Conservation (phyloP, 2,329 filamentous ascomycete species). For the Nigrograna mackinnonii region DNA sequence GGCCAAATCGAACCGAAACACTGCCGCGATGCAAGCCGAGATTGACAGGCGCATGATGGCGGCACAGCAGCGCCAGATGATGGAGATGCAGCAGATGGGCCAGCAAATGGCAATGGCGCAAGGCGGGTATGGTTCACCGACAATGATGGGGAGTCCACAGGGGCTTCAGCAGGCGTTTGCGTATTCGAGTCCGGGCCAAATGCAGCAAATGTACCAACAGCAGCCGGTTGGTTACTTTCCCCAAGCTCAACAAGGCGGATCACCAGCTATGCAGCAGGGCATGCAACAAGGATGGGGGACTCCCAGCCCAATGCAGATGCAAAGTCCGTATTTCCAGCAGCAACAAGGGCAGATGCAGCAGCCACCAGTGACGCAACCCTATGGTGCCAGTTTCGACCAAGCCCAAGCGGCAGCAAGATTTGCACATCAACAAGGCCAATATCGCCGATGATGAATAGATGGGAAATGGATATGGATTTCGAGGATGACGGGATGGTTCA, state of each 20-base stretch:
- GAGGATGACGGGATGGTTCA: no score
- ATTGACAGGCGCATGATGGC: slow-evolving; percentile 38
- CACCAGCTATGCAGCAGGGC: slow-evolving; percentile 19
- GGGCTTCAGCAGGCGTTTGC: slow-evolving; percentile 15
- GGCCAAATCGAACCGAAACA: slow-evolving; percentile 34
- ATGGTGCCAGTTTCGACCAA: slow-evolving; percentile 34
- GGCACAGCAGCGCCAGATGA: slow-evolving; percentile 33
- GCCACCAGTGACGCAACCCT: slow-evolving; percentile 27
- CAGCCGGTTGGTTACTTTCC: slow-evolving; percentile 12
- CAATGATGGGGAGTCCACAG: slow-evolving; percentile 24
- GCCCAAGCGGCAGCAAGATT: slow-evolving; percentile 29
- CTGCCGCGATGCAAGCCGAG: slow-evolving; percentile 37
- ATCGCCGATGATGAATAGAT: no score
- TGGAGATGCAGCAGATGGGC: slow-evolving; percentile 24
- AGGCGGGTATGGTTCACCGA: slow-evolving; percentile 12
- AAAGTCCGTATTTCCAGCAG: slow-evolving; percentile 26
- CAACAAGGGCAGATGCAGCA: slow-evolving; percentile 17
- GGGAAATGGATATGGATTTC: no score
- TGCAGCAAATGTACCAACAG: slow-evolving; percentile 30
- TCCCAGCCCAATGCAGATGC: slow-evolving; percentile 27
- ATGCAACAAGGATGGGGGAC: slow-evolving; percentile 32
- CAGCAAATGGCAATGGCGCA: slow-evolving; percentile 19
- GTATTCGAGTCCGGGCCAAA: slow-evolving; percentile 29
- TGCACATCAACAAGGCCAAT: slow-evolving; percentile 28
- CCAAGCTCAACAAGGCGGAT: not conserved